Base-by-base conservation (phyloP, 495 filamentous ascomycete species). In the Podospora tetraspora region DNA sequence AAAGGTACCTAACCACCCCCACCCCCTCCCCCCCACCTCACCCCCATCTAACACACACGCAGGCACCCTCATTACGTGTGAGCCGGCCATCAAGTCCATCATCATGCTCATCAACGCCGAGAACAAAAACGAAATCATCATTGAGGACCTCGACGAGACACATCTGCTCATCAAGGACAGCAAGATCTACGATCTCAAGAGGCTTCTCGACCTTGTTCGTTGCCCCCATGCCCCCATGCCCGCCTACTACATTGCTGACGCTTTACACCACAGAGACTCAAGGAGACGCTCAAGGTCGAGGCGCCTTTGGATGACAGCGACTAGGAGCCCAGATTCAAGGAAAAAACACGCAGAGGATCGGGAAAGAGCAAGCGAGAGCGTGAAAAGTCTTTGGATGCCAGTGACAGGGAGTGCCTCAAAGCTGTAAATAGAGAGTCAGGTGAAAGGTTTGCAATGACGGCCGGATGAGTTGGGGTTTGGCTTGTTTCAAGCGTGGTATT, bases 41-140 rank as follows among this genome's bases (percentile, higher is more conserved):
- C 30, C 30, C 30, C 30, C 30, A 32, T 32, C 24, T 43, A 3
- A 63, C 21, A 10, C 8, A 3, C 1, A n/a, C 5, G 21, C 19
- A 25, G 89, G 91, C 72, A 87, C 92, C 57, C 82, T 93, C 65
- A 86, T 93, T 71, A 85, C 91, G 76, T 92, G 90, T 79, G 91
- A 93, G 73, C 84, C 82, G 29, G 83, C 79, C 58, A 85, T 85
- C 78, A 85, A 84, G 74, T 82, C 85, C 66, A 85, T 86, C 74
- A 84, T 90, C 77, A 60, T 89, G 75, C 83, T 85, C 73, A 81
- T 91, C 76, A 77, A 91, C 76, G 77, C 81, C 80, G 75, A 79
- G 13, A 75, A 79, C 59, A 75, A 79, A 59, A 78, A 86, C 70
- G 82, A 84, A 57, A 83, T 83, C 70, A 83, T 87, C 58, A 85